Evolutionary conservation across 768 basidiomycete species (phyloP).

Genomic region (Dioszegia aurantiaca): DNA sequence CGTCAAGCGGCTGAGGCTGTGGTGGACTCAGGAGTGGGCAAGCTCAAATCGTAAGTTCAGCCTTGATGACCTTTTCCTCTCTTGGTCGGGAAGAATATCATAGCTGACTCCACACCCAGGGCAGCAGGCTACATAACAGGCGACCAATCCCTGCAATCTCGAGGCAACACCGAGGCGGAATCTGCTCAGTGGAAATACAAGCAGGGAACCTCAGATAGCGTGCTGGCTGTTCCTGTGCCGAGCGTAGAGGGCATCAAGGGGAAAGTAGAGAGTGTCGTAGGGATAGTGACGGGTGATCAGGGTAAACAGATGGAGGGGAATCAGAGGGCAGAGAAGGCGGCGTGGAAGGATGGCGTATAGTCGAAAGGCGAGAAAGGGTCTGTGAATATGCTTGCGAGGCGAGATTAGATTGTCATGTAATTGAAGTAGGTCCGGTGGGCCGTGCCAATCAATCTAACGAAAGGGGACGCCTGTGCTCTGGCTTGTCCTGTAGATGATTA

Average conservation of each 20-base stretch:
- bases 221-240: conserved; percentile 30
- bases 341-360: conserved; percentile 48
- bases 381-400: too few relatives aligned
- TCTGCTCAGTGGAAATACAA: conserved; percentile 48
- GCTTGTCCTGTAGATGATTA: too few relatives aligned
- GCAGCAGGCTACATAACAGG: conserved; percentile 44
- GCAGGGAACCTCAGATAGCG: conserved; percentile 34
- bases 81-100: not conserved
- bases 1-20: conserved; percentile 31
- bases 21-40: conserved; percentile 32
- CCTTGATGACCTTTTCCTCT: not conserved
- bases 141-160: conserved; percentile 40
- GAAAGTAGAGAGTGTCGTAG: conserved; percentile 41
- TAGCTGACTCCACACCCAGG: conserved; percentile 21
- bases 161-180: conserved; percentile 46
- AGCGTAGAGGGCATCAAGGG: conserved; percentile 41
- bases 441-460: too few relatives aligned
- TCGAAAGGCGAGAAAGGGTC: too few relatives aligned
- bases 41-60: conserved; percentile 38
- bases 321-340: conserved; percentile 46
- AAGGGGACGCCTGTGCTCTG: too few relatives aligned
- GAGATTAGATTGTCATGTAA: too few relatives aligned
- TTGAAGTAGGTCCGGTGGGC: not conserved
- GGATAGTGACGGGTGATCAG: conserved; percentile 49
- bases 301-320: conserved; percentile 49